Base-by-base conservation (phyloP, 2,329 filamentous ascomycete species). In the Tolypocladium ophioglossoides region DNA sequence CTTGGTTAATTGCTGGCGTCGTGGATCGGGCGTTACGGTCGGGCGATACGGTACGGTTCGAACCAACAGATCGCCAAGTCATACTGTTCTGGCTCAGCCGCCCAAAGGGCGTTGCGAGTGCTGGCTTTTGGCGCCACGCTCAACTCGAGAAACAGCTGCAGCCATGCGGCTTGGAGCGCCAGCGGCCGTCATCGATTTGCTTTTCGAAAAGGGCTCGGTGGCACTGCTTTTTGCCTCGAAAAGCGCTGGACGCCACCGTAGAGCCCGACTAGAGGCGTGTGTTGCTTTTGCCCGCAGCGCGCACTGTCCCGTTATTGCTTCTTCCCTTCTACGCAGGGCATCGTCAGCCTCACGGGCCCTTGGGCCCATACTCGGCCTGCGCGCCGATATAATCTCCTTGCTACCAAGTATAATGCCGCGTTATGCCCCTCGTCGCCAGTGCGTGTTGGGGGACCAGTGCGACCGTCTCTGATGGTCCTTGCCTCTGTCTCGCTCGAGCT, bases 251-350 rank as follows among this genome's bases (percentile, higher is more conserved):
- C 18, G 35, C 27, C 46, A 27, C 49, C 9, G 34, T 49, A 20
- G 27, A 48, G 27, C 16, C 27, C 44, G 27, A 20, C 44, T 48
- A 53, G 51, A 38, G 32, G 48, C 41, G 40, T 47, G n/a, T 7
- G n/a, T 52, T 56, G 24, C 44, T 51, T 56, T 54, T 56, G 50
- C 44, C 18, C 11, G 27, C 44, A 11, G 11, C 5, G 18, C 50
- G 34, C 52, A 53, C 55, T 51, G 55, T 53, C 53, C 47, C 20
- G 40, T 35, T 9, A 24, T 56, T 56, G 39, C 55, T 56, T 55
- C 37, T 55, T 51, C 50, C 39, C 32, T 50, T 38, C 50, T n/a
- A 46, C 39, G 30, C 39, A 37, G 24, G 20, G 22, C 47, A 34
- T 52, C 44, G 51, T 46, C 46, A 32, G 46, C 24, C 39, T 35